phyloP scores from a whole-genome alignment of 225 moss, liverwort and hornwort species.

The Pseudisothecium myosuroides region DNA sequence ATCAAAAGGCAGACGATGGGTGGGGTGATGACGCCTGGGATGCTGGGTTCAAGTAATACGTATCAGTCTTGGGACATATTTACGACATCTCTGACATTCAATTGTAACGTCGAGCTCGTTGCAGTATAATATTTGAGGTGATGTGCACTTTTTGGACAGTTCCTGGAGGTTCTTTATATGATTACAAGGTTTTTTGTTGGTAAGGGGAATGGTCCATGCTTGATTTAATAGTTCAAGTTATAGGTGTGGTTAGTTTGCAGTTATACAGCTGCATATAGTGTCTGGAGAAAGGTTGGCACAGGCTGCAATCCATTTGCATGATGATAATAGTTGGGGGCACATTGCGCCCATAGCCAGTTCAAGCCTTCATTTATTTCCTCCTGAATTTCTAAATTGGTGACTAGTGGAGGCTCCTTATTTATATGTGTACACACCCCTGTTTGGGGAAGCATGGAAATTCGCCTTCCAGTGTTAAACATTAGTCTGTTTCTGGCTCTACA shows the following conservation, averaged over 20 bases:
- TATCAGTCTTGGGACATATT: not conserved
- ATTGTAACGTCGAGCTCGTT: slow-evolving; percentile 3
- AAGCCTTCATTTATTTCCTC: slow-evolving; percentile 15
- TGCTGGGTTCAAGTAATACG: slow-evolving; percentile 41
- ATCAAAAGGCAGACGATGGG: slow-evolving; percentile 28
- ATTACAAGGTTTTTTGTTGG: not conserved
- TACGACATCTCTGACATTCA: not conserved
- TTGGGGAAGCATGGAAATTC: not conserved
- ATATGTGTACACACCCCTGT: not conserved
- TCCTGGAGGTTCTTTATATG: not conserved
- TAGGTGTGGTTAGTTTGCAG: slow-evolving; percentile 5
- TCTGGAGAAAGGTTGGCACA: slow-evolving; percentile 7
- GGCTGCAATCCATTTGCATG: slow-evolving; percentile 16
- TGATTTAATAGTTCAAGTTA: not conserved
- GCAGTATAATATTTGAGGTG: not conserved
- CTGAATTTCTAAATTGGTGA: not conserved
- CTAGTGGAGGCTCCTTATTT: not conserved
- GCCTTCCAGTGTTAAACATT: not conserved
- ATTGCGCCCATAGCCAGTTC: slow-evolving; percentile 39
- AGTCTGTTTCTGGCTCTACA: not conserved
- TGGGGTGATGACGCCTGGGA: slow-evolving; percentile 56
- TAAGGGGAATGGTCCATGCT: not conserved
- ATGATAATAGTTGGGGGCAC: slow-evolving; percentile 37
- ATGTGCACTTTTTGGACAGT: not conserved
- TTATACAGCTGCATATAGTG: slow-evolving; percentile 19